Evolutionary conservation across 192 early-diverging fungal species (phyloP), one percentile per base, ranked within the genome.

Genomic region (Radiomyces spectabilis): DNA sequence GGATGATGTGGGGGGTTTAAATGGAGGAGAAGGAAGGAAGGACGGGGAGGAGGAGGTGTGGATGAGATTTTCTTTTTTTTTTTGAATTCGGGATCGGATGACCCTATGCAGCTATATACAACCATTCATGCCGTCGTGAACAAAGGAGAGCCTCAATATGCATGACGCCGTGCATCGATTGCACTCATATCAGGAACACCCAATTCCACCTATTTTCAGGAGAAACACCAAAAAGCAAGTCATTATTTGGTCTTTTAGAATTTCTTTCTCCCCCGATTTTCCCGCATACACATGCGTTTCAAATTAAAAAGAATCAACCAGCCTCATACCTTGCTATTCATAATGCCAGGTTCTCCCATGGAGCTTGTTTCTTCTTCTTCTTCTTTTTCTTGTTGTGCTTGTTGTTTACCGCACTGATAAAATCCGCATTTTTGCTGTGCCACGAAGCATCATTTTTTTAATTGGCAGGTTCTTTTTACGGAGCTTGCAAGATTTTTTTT

Each of bases 101-200:
- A n/a, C n/a, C n/a, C n/a, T n/a, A n/a, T n/a, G n/a, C n/a, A n/a
- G n/a, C n/a, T n/a, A n/a, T n/a, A n/a, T n/a, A n/a, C n/a, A n/a
- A n/a, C n/a, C n/a, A n/a, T n/a, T n/a, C n/a, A n/a, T n/a, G n/a
- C n/a, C n/a, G n/a, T n/a, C n/a, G n/a, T n/a, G n/a, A n/a, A n/a
- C n/a, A n/a, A n/a, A n/a, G n/a, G n/a, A n/a, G n/a, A n/a, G n/a
- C n/a, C n/a, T n/a, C n/a, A n/a, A n/a, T n/a, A n/a, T n/a, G n/a
- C n/a, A n/a, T n/a, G 59, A 25, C 52, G 34, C 29, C 27, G 25
- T 7, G 59, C 51, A 37, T 61, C 59, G 47, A 61, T 61, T 30
- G 38, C 42, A 21, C 19, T 9, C 51, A 84, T 76, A 50, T 84
- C 73, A 7, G 82, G 82, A 8, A 84, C 82, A 21, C 82, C 82